Conservation (phyloP, 2,329 filamentous ascomycete genomes). For the Immersiporthe knoxdaviesiana region DNA sequence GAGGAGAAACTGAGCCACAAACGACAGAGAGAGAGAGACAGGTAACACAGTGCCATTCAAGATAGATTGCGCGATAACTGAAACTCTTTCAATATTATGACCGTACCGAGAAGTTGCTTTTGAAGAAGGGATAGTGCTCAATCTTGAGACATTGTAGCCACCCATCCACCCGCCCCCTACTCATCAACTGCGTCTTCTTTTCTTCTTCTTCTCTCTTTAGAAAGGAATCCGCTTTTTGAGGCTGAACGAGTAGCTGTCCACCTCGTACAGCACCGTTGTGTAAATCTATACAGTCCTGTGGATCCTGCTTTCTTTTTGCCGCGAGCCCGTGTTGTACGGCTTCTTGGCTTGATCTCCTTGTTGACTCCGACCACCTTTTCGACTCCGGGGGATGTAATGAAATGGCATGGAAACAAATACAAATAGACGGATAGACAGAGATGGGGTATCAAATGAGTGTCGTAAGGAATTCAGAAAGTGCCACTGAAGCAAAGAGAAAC, state of each 20-base stretch:
- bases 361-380: not conserved
- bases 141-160: not conserved
- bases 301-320: slow-evolving; percentile 10
- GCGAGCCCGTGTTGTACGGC: not conserved
- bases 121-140: not conserved
- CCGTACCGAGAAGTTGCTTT: too few relatives aligned
- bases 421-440: not conserved
- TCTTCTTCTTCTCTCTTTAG: not conserved
- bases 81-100: not conserved
- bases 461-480: not conserved
- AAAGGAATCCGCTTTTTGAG: not conserved
- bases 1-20: not conserved
- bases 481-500: not conserved
- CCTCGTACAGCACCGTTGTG: slow-evolving; percentile 7
- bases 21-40: not conserved
- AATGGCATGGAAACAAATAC: too few relatives aligned
- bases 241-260: slow-evolving; percentile 11
- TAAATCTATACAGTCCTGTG: slow-evolving; percentile 11
- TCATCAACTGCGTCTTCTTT: not conserved
- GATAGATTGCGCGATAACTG: not conserved
- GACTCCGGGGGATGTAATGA: not conserved
- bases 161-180: not conserved
- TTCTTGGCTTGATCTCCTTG: not conserved
- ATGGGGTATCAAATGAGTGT: slow-evolving; percentile 2
- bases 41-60: not conserved